A percentile compares a stretch with the other conserved stretches of the same genome.
Evolutionary conservation across 2,329 filamentous ascomycete genomes (phyloP).

Genomic region (Ceratocystis destructans): DNA sequence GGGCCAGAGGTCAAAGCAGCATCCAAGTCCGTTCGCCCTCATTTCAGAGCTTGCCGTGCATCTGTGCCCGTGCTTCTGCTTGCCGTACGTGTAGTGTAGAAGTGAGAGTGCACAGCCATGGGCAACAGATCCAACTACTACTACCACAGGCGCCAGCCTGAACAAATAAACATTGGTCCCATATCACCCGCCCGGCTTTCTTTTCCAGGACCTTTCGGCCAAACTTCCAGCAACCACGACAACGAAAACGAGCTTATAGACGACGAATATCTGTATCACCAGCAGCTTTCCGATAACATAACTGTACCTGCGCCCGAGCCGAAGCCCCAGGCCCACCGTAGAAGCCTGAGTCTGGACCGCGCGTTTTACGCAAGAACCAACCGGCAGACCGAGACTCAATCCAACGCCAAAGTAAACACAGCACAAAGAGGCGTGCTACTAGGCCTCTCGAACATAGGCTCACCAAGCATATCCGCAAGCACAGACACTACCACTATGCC

Average conservation of each 20-base stretch:
- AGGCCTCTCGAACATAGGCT: too few species aligned
- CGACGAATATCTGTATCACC: background rate
- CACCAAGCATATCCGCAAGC: background rate
- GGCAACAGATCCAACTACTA: background rate
- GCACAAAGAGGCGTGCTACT: background rate
- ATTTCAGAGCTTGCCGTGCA: background rate
- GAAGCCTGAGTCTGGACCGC: background rate
- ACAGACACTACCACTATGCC: background rate
- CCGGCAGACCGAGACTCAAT: background rate
- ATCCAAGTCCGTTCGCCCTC: background rate
- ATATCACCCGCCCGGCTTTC: slow-evolving; percentile 1
- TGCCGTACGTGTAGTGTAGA: background rate
- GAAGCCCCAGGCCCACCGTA: background rate
- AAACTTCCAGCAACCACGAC: background rate
- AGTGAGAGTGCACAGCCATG: background rate
- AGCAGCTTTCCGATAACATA: background rate
- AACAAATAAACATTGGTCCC: slow-evolving; percentile 8
- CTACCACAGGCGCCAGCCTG: slow-evolving; percentile 5
- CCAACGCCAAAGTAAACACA: background rate
- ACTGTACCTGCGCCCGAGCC: background rate
- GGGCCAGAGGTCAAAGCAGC: background rate
- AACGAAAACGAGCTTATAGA: background rate
- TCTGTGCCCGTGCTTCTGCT: background rate
- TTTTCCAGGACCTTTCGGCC: background rate
- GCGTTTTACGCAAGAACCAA: background rate